Base-by-base conservation (phyloP, 495 filamentous ascomycete species). In the Copromyces sp. region DNA sequence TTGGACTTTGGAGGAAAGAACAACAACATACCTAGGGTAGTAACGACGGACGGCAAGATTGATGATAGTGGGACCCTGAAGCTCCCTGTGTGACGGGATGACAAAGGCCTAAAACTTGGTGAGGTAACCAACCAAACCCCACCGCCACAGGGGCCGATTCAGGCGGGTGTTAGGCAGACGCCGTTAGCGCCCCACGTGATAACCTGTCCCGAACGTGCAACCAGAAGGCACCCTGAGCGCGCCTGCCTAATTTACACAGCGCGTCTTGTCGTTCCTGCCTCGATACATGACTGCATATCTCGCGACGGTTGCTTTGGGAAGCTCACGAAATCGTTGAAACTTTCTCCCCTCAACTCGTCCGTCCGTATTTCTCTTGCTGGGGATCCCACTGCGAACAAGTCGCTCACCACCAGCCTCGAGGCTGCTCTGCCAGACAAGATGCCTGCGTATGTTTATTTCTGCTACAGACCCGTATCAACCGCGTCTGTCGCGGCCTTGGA, bases 391-490 rank as follows among this genome's bases (percentile, higher is more conserved):
- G 53, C 29, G 24, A 61, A 61, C 53, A 24, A 17, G 12, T 61
- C 14, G 53, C 53, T 6, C 35, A 65, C 12, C 29, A 17, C 53
- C 53, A 65, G 53, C 29, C 53, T 35, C 3, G 14, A 65, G 53
- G 53, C 53, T 65, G 53, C 53, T 35, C 53, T 16, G 53, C 53
- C 35, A 29, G 65, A 45, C 74, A 76, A 70, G 53, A 81, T 85
- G 83, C 83, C 83, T 74, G 82, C 81, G 83, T 85, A 84, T 75
- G 83, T 83, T 65, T n/a, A 65, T 68, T 35, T 41, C 69, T 39
- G n/a, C 37, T 39, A 14, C 17, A 40, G 16, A 17, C 53, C 61
- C 38, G 38, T 40, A 44, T 68, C 45, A n/a, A 32, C 53, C 53
- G 53, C 53, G 53, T 65, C 12, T 70, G 68, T 16, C 68, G 59